Conservation (phyloP, 345 rosid species). For the Citrus inodora region DNA sequence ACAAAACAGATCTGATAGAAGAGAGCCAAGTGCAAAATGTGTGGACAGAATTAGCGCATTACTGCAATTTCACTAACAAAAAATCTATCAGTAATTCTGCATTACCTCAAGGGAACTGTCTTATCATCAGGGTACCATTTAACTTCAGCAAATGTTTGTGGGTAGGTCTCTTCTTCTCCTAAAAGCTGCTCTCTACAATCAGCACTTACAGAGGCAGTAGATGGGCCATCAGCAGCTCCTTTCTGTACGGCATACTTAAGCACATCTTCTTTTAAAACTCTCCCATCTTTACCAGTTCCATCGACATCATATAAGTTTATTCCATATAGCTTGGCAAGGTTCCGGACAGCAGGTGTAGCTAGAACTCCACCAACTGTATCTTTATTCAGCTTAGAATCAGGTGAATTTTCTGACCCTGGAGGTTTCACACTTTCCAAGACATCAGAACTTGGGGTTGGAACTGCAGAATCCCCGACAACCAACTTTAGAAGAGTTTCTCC, state of each 20-base stretch:
- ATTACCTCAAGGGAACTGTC: constrained; percentile 67
- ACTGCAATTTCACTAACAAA: not conserved
- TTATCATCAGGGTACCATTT: constrained; percentile 42
- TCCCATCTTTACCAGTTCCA: constrained; percentile 74
- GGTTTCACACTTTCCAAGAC: constrained; percentile 18
- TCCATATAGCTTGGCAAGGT: constrained; percentile 73
- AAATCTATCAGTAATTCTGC: not conserved
- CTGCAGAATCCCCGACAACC: constrained; percentile 42
- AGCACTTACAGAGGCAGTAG: constrained; percentile 25
- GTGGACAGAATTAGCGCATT: not conserved
- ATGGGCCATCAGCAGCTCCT: constrained; percentile 34
- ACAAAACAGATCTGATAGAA: not conserved
- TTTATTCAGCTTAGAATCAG: constrained; percentile 23
- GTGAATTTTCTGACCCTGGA: constrained; percentile 19
- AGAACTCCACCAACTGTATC: constrained; percentile 42
- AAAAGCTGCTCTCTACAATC: constrained; percentile 17
- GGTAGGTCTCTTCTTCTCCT: constrained; percentile 22
- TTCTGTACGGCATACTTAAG: constrained; percentile 48
- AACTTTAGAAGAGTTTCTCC: constrained; percentile 88
- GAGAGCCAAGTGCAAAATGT: not conserved
- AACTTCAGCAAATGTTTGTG: constrained; percentile 21
- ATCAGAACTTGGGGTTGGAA: constrained; percentile 23
- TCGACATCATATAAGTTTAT: constrained; percentile 51
- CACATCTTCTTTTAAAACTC: constrained; percentile 80
- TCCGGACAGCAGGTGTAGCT: constrained; percentile 77